phyloP scores from a whole-genome alignment of 176 grass and related monocot species.

The Metroxylon sagu region DNA sequence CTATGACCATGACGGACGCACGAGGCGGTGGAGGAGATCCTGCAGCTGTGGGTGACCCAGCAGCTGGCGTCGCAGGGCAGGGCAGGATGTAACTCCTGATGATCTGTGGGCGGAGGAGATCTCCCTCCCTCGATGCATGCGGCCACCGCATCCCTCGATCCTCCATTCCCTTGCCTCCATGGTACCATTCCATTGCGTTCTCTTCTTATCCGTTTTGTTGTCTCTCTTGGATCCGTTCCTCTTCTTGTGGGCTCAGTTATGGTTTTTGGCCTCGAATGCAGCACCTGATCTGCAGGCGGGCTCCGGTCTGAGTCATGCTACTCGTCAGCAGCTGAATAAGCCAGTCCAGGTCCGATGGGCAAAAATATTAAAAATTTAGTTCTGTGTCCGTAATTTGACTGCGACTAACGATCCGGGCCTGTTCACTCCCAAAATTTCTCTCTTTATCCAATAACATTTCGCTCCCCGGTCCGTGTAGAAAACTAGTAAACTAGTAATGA shows the following conservation, averaged over 20 bases:
- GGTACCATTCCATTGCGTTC: not conserved
- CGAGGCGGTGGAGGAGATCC: constrained; percentile 11
- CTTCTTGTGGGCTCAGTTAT: not conserved
- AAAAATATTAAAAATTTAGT: too few species aligned
- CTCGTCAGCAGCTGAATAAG: too few species aligned
- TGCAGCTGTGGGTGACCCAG: constrained; percentile 51
- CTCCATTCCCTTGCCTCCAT: constrained; percentile 70
- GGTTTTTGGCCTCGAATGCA: not conserved
- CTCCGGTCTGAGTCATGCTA: too few species aligned
- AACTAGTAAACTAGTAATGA: too few species aligned
- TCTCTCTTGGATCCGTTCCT: not conserved
- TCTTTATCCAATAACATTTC: too few species aligned
- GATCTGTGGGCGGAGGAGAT: too few species aligned
- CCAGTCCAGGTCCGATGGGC: too few species aligned
- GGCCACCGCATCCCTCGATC: constrained; percentile 41
- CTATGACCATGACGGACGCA: constrained; percentile 13
- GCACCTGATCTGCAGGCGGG: not conserved
- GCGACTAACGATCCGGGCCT: too few species aligned
- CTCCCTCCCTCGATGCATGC: constrained; percentile 59
- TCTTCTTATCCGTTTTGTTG: not conserved
- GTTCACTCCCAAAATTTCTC: too few species aligned
- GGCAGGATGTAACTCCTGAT: constrained; percentile 47
- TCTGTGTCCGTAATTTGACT: too few species aligned
- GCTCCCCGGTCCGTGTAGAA: too few species aligned
- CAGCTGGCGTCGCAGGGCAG: constrained; percentile 43